Conservation (phyloP, 2,329 filamentous ascomycete genomes). For the Curvularia hawaiiensis region DNA sequence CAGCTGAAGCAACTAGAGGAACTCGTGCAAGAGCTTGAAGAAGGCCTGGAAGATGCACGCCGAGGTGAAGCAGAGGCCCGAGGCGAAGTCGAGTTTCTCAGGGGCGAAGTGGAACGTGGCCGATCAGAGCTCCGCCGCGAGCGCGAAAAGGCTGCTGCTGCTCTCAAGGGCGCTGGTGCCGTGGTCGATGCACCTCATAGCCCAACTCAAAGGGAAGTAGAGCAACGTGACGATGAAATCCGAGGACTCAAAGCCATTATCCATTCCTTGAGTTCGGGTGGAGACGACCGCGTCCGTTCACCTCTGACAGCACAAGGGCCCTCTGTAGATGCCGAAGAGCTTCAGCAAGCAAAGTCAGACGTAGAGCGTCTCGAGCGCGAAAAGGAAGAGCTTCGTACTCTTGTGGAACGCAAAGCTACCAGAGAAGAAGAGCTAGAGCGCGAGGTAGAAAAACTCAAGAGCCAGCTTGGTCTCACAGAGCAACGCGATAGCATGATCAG, state of each 20-base stretch:
- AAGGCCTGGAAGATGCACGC: constrained; percentile 92
- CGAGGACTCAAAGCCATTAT: constrained; percentile 97
- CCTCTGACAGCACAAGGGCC: constrained; percentile 39
- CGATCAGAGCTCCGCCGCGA: constrained; percentile 86
- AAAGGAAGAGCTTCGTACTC: constrained; percentile 74
- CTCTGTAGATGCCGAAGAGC: constrained; percentile 49
- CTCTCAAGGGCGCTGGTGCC: constrained; percentile 59
- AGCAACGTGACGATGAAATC: constrained; percentile 97
- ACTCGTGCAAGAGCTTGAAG: constrained; percentile 93
- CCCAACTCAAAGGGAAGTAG: constrained; percentile 71
- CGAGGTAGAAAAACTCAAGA: constrained; percentile 69
- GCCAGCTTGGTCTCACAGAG: constrained; percentile 42
- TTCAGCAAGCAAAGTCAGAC: constrained; percentile 63
- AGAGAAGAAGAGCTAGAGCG: constrained; percentile 87
- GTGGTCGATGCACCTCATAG: constrained; percentile 50
- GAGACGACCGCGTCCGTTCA: constrained; percentile 41
- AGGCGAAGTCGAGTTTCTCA: constrained; percentile 92
- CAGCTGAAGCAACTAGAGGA: constrained; percentile 97
- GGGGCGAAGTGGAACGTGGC: constrained; percentile 92
- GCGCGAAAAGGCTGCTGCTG: constrained; percentile 76
- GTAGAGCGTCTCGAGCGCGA: constrained; percentile 79
- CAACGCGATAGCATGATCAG: constrained; percentile 61
- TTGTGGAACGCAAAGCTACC: constrained; percentile 72
- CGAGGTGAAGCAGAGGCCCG: constrained; percentile 94
- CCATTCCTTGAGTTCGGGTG: constrained; percentile 84